Conservation (phyloP, 2,329 filamentous ascomycete species). For the Sarocladium oryzae region DNA sequence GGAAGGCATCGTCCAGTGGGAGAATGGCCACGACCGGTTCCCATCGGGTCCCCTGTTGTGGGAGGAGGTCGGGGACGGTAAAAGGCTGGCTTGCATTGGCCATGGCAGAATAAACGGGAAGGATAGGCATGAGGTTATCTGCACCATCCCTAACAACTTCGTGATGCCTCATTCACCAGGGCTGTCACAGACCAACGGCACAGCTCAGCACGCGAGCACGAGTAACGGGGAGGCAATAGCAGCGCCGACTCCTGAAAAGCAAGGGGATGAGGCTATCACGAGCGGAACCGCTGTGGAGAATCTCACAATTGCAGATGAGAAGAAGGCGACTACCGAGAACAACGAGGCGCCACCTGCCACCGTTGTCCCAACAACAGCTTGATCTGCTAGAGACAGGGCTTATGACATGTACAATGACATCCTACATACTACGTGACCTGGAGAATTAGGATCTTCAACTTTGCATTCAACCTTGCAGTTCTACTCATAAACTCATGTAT, state of each 20-base stretch:
- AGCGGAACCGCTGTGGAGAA: conserved; percentile 25
- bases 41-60: conserved; percentile 52
- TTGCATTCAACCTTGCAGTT: no score
- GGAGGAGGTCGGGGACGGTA: conserved; percentile 39
- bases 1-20: conserved; percentile 43
- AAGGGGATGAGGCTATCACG: conserved; percentile 21
- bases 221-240: conserved; percentile 22
- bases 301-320: conserved; percentile 23
- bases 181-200: conserved; percentile 9
- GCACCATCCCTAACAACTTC: conserved; percentile 41
- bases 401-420: no score
- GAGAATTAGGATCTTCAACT: background rate
- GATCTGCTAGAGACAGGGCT: background rate
- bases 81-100: conserved; percentile 44
- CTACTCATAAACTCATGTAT: background rate
- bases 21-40: conserved; percentile 45
- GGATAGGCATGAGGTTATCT: conserved; percentile 40
- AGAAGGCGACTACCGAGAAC: conserved; percentile 10
- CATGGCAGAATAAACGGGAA: conserved; percentile 41
- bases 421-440: background rate
- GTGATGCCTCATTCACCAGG: conserved; percentile 12
- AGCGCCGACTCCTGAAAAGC: conserved; percentile 10
- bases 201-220: conserved; percentile 11
- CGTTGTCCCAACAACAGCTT: background rate
- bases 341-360: conserved; percentile 5